These are phyloP conservation scores for Cutaneotrichosporon sp. DNA, from an alignment of 1,284 basidiomycete species.

Conservation along the genomic window DNA sequence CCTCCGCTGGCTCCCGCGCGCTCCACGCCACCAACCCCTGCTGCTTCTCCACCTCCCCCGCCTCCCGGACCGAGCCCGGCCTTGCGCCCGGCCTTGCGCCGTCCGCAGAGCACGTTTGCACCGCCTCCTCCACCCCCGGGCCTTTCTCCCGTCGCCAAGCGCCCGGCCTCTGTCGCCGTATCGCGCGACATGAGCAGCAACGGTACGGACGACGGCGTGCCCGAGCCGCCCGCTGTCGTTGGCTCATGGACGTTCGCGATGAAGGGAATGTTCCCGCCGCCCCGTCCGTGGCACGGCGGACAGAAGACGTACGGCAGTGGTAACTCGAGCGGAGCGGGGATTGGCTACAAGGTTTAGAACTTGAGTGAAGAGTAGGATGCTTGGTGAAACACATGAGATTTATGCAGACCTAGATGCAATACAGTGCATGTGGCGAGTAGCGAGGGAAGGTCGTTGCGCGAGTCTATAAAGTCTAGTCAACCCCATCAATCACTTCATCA, in stretches of 20 bases:
- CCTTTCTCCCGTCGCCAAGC: conserved; percentile 18
- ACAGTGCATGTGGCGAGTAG: no score
- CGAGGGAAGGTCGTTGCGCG: no score
- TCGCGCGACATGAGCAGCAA: conserved; percentile 15
- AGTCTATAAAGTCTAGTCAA: no score
- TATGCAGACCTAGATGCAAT: no score
- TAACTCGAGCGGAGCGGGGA: conserved; percentile 40
- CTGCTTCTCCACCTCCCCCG: conserved; percentile 25
- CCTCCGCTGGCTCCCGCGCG: conserved; percentile 22
- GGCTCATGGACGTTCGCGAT: conserved; percentile 52
- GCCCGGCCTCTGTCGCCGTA: conserved; percentile 35
- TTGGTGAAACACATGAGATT: no score
- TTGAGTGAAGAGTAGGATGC: no score
- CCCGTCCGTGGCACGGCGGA: conserved; percentile 42
- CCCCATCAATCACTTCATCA: no score
- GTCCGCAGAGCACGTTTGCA: conserved; percentile 5
- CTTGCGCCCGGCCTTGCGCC: conserved; percentile 32
- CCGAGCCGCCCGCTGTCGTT: conserved; percentile 48
- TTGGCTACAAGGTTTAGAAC: conserved; percentile 33
- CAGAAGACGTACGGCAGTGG: conserved; percentile 51
- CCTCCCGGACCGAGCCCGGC: conserved; percentile 35
- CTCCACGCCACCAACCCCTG: conserved; percentile 13
- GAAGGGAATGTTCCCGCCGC: conserved; percentile 54
- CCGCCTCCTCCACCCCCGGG: conserved; percentile 12
- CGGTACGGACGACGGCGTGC: conserved; percentile 24